phyloP scores from a whole-genome alignment of 225 moss, liverwort and hornwort genomes.

The Ulota crispa region DNA sequence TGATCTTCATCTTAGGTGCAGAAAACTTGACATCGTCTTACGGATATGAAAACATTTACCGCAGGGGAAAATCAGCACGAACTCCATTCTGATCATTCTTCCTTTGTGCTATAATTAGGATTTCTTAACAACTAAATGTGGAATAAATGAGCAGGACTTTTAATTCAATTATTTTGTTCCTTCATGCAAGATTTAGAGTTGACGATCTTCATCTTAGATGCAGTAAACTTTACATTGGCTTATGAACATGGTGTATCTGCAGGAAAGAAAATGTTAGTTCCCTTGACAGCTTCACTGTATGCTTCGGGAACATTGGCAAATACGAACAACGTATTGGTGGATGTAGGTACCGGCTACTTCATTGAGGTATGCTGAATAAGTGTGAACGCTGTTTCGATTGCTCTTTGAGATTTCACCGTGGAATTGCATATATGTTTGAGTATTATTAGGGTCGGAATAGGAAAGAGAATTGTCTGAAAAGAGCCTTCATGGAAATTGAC shows the following conservation, averaged over 20 bases:
- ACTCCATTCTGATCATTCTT: not conserved
- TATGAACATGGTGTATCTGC: constrained; percentile 21
- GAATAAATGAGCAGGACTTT: not conserved
- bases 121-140: not conserved
- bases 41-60: not conserved
- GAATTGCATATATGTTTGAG: not conserved
- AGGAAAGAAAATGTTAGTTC: constrained; percentile 97
- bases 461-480: not conserved
- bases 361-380: constrained; percentile 65
- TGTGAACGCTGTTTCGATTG: not conserved
- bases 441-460: not conserved
- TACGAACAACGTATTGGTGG: constrained; percentile 77
- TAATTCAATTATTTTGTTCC: not conserved
- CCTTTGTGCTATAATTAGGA: not conserved
- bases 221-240: not conserved
- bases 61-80: not conserved
- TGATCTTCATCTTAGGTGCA: not conserved
- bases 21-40: not conserved
- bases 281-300: constrained; percentile 92
- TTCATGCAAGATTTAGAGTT: constrained; percentile 23
- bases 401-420: not conserved
- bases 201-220: not conserved
- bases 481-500: constrained; percentile 22
- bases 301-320: constrained; percentile 87
- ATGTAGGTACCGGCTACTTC: constrained; percentile 97